These are phyloP conservation scores for Nakaseomyces delphensis DNA, from an alignment of 1,139 yeast genomes.

Conservation along the genomic window DNA sequence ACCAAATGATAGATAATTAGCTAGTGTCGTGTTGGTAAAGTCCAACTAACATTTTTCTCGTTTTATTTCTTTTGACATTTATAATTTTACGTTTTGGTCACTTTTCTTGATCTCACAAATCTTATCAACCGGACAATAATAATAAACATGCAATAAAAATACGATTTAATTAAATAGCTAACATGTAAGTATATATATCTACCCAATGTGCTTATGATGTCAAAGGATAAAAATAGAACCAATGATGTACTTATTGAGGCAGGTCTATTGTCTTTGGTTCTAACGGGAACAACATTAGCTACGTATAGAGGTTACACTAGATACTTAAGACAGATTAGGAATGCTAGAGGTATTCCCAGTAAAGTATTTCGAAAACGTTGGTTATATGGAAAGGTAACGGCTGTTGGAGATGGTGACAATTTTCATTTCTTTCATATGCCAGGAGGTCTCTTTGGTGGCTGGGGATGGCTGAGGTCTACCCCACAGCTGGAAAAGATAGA, in stretches of 20 bases:
- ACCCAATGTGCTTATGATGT: too few species aligned
- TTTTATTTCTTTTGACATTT: neutral
- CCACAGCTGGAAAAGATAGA: constrained; percentile 31
- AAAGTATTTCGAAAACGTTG: constrained; percentile 35
- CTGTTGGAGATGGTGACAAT: constrained; percentile 96
- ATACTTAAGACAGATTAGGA: constrained; percentile 34
- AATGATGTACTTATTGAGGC: constrained; percentile 13
- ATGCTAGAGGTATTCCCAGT: constrained; percentile 37
- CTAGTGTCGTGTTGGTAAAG: too few species aligned
- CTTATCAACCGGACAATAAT: neutral
- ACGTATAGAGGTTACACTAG: constrained; percentile 33
- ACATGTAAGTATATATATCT: too few species aligned
- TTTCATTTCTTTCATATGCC: constrained; percentile 90
- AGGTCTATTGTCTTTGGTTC: constrained; percentile 25
- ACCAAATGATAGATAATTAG: too few species aligned
- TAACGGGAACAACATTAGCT: constrained; percentile 32
- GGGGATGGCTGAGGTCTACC: constrained; percentile 76
- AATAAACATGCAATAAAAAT: too few species aligned
- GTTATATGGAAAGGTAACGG: constrained; percentile 73
- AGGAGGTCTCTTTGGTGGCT: constrained; percentile 78
- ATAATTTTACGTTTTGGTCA: neutral
- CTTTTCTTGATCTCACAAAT: neutral
- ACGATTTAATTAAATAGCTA: too few species aligned
- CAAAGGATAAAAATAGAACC: neutral
- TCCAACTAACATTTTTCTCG: too few species aligned